Evolutionary conservation across 306 rosid genomes (phyloP), one percentile per base, ranked within the genome.

Genomic region (Vicia sativa): DNA sequence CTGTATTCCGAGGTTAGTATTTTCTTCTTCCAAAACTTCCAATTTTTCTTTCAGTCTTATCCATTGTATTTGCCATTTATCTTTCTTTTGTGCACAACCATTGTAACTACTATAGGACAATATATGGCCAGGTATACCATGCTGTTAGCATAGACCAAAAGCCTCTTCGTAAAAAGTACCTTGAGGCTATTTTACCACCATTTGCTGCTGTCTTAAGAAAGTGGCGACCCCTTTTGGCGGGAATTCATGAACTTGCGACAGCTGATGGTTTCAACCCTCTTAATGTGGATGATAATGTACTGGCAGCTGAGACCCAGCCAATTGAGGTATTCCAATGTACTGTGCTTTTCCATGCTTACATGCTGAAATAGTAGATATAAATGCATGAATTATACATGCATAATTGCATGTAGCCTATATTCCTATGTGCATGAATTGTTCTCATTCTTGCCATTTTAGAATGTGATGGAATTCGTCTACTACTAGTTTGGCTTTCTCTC

Each of bases 161-260:
- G 68, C 92, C 93, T 79, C 89, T 86, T 54, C 99, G 99, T 29
- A 90, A 84, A 68, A 80, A 67, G 77, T 93, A 93, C 79, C 84
- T 93, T 66, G 99, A 93, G 87, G 84, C 89, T 73, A 85, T 90
- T 81, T 67, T 88, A 66, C 96, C 96, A 6, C 96, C 99, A 53
- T 90, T 85, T 85, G 88, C 91, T 66, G 96, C 92, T 73, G 82
- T 93, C 82, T 77, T 90, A 79, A 88, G 99, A 84, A 90, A 96
- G 83, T 93, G 99, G 99, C 75, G 96, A 42, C 99, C 99, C 38
- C 70, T 86, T 77, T 84, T 93, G 84, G 95, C 96, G 65, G 96
- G 92, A 80, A 90, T 90, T 82, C 96, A 90, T 73, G 99, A 93
- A 81, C 97, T 93, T 68, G 91, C 97, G 56, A 84, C 89, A 74